phyloP scores from a whole-genome alignment of 768 basidiomycete species.

The Leccinum uliginosum region DNA sequence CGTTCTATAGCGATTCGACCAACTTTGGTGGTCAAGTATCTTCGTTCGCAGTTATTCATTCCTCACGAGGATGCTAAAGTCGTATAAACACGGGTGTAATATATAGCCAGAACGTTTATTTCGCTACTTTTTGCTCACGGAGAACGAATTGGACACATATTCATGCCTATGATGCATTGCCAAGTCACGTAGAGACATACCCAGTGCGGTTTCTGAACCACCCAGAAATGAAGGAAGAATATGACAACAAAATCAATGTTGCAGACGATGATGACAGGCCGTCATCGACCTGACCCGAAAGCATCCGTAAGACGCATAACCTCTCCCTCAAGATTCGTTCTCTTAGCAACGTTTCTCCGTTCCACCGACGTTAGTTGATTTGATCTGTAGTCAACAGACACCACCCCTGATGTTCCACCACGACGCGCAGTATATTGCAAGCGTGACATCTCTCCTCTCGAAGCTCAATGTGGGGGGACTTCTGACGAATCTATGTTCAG shows the following conservation, averaged over 20 bases:
- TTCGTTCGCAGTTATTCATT: background rate
- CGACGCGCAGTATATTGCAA: slow-evolving; percentile 77
- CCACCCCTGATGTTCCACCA: slow-evolving; percentile 93
- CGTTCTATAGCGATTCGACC: background rate
- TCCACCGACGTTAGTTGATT: background rate
- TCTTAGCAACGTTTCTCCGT: slow-evolving; percentile 7
- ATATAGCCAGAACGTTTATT: background rate
- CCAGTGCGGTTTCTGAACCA: no score
- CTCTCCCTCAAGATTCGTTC: slow-evolving; percentile 69
- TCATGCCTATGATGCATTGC: background rate
- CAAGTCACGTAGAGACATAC: background rate
- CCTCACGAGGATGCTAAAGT: background rate
- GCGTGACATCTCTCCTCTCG: slow-evolving; percentile 78
- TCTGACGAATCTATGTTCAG: slow-evolving; percentile 84
- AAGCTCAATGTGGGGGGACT: slow-evolving; percentile 96
- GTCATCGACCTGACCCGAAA: slow-evolving; percentile 90
- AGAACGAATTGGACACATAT: background rate
- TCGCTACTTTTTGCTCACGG: background rate
- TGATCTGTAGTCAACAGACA: slow-evolving; percentile 47
- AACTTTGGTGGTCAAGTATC: background rate
- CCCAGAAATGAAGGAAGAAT: no score
- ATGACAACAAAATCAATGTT: no score
- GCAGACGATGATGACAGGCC: slow-evolving; percentile 45
- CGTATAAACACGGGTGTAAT: background rate
- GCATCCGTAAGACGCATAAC: slow-evolving; percentile 31